phyloP scores from a whole-genome alignment of 306 rosid genomes.

The Leucaena leucocephala region DNA sequence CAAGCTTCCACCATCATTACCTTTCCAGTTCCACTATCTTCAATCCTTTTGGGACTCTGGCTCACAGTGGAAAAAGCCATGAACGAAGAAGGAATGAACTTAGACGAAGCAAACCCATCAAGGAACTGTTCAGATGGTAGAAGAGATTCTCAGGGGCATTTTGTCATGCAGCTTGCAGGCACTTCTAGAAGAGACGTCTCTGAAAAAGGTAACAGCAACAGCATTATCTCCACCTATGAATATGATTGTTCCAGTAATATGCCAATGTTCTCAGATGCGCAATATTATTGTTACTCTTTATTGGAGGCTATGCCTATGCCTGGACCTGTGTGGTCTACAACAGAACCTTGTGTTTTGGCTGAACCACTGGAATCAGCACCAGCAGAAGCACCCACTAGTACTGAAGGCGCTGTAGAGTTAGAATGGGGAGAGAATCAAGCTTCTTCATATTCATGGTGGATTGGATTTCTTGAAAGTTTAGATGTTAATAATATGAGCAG shows the following conservation, averaged over 20 bases:
- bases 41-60: background rate
- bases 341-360: slow-evolving; percentile 8
- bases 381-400: background rate
- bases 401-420: slow-evolving; percentile 1
- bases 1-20: slow-evolving; percentile 12
- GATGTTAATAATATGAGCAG: background rate
- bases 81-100: slow-evolving; percentile 10
- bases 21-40: background rate
- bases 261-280: slow-evolving; percentile 34
- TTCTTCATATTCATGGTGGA: slow-evolving; percentile 23
- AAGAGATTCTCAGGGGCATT: slow-evolving; percentile 19
- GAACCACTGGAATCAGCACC: background rate
- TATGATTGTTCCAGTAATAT: background rate
- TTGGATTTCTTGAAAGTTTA: slow-evolving; percentile 6
- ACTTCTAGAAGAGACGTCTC: slow-evolving; percentile 29
- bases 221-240: slow-evolving; percentile 10
- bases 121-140: slow-evolving; percentile 29
- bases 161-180: slow-evolving; percentile 34
- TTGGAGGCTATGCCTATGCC: slow-evolving; percentile 51
- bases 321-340: slow-evolving; percentile 17
- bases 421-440: slow-evolving; percentile 18
- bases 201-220: slow-evolving; percentile 19
- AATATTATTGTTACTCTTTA: slow-evolving; percentile 46
- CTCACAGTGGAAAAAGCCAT: background rate
- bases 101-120: background rate